Conservation (phyloP, 2,329 filamentous ascomycete species). For the Grosmannia huntii region DNA sequence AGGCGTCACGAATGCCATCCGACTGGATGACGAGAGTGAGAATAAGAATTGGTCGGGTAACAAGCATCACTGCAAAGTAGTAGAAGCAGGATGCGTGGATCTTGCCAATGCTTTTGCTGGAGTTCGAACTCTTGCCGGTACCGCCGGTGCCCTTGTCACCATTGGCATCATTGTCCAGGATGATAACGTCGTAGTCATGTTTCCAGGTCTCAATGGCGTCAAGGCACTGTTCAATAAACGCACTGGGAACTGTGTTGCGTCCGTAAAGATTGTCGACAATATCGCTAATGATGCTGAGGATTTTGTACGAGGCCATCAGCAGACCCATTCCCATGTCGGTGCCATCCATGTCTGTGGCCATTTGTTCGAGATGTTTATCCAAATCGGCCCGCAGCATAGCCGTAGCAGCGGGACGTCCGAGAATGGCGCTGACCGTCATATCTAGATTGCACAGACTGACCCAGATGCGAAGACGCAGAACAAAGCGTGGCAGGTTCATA, state of each 20-base stretch:
- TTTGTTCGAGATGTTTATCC: slow-evolving; percentile 4
- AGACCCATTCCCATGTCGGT: slow-evolving; percentile 12
- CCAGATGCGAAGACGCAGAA: slow-evolving; percentile 24
- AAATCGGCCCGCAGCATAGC: slow-evolving; percentile 18
- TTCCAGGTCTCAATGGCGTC: slow-evolving; percentile 4
- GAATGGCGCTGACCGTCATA: slow-evolving; percentile 32
- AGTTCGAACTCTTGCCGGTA: background rate
- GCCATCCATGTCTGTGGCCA: background rate
- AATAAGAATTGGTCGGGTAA: slow-evolving; percentile 12
- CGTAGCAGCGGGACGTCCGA: slow-evolving; percentile 28
- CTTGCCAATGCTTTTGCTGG: slow-evolving; percentile 6
- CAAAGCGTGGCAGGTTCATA: slow-evolving; percentile 3
- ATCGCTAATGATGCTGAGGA: slow-evolving; percentile 30
- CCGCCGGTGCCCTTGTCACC: background rate
- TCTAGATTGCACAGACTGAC: slow-evolving; percentile 35
- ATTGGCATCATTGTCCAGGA: background rate
- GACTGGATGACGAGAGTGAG: slow-evolving; percentile 2
- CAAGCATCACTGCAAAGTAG: slow-evolving; percentile 14
- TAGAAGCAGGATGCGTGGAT: slow-evolving; percentile 12
- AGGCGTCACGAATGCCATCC: slow-evolving; percentile 1
- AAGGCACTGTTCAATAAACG: slow-evolving; percentile 6
- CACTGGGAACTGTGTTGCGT: background rate
- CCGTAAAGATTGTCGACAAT: slow-evolving; percentile 28
- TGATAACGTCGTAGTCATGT: background rate
- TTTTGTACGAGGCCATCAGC: slow-evolving; percentile 26